Evolutionary conservation across 2,329 filamentous ascomycete species (phyloP).

Genomic region (Rhynchosporium graminicola): DNA sequence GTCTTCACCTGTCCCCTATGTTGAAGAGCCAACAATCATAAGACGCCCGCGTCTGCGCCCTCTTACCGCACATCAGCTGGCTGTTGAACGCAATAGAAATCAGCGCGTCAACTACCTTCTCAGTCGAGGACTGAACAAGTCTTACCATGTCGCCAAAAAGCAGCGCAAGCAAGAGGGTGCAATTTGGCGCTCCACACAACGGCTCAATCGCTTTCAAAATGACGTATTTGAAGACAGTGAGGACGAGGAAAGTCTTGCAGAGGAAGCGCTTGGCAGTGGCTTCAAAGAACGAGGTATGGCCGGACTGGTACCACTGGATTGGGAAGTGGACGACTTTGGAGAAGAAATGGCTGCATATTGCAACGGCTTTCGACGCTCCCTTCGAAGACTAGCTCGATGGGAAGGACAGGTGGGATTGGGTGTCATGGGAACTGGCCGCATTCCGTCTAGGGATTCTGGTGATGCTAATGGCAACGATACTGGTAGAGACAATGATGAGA

Average conservation of each 20-base stretch:
- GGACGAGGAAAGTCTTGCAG: constrained; percentile 51
- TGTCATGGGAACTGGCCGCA: constrained; percentile 38
- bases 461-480: constrained; percentile 30
- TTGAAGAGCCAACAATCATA: constrained; percentile 40
- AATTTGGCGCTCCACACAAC: constrained; percentile 65
- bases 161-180: constrained; percentile 64
- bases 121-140: constrained; percentile 68
- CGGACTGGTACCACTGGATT: constrained; percentile 62
- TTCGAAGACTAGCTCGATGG: constrained; percentile 72
- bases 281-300: constrained; percentile 61
- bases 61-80: constrained; percentile 78
- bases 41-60: constrained; percentile 72
- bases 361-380: constrained; percentile 63
- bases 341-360: constrained; percentile 70
- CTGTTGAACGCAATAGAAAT: constrained; percentile 75
- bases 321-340: constrained; percentile 72
- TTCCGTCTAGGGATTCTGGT: constrained; percentile 21
- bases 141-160: constrained; percentile 65
- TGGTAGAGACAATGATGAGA: constrained; percentile 37
- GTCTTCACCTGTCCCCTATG: constrained; percentile 61
- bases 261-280: constrained; percentile 39
- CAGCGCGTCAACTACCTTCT: constrained; percentile 82
- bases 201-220: constrained; percentile 54
- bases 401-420: constrained; percentile 45
- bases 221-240: constrained; percentile 65